Evolutionary conservation across 768 basidiomycete species (phyloP).

Genomic region (Kwoniella sp.): DNA sequence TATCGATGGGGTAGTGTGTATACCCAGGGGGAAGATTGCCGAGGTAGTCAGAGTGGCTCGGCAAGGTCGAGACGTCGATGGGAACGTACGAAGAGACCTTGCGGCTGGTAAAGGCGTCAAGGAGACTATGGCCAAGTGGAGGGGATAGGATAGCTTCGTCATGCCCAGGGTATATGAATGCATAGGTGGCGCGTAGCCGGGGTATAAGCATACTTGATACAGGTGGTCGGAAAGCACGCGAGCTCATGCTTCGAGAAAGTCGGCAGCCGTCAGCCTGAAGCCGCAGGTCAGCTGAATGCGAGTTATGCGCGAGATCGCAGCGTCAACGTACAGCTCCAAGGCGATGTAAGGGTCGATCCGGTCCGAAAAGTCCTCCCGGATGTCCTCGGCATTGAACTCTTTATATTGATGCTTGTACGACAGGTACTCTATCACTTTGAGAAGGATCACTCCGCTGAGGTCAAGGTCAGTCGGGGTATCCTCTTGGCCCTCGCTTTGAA

Average conservation of each 20-base stretch:
- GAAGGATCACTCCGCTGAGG: slow-evolving; percentile 63
- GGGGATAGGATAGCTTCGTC: slow-evolving; percentile 54
- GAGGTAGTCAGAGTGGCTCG: slow-evolving; percentile 61
- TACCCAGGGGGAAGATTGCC: slow-evolving; percentile 58
- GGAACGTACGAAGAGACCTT: slow-evolving; percentile 68
- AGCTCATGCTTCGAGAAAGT: slow-evolving; percentile 32
- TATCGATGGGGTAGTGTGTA: slow-evolving; percentile 80
- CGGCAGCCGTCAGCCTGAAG: slow-evolving; percentile 31
- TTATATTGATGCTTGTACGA: slow-evolving; percentile 76
- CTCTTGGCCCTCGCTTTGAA: too few relatives aligned
- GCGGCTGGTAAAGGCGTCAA: slow-evolving; percentile 67
- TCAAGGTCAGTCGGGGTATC: too few relatives aligned
- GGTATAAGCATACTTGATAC: not conserved
- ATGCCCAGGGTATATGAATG: not conserved
- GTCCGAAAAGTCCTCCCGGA: slow-evolving; percentile 77
- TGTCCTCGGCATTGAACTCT: slow-evolving; percentile 65
- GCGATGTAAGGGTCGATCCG: slow-evolving; percentile 82
- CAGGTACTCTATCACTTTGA: slow-evolving; percentile 87
- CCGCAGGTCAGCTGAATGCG: not conserved
- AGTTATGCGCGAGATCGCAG: slow-evolving; percentile 30
- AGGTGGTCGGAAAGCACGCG: not conserved
- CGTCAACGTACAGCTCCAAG: slow-evolving; percentile 69
- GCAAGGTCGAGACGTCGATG: slow-evolving; percentile 64
- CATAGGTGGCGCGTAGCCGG: not conserved
- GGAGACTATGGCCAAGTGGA: slow-evolving; percentile 70